Percentiles rank a stretch among this genome's conserved stretches.
Evolutionary conservation across 2,329 filamentous ascomycete species (phyloP).

Genomic region (Pyrenochaeta sp.): DNA sequence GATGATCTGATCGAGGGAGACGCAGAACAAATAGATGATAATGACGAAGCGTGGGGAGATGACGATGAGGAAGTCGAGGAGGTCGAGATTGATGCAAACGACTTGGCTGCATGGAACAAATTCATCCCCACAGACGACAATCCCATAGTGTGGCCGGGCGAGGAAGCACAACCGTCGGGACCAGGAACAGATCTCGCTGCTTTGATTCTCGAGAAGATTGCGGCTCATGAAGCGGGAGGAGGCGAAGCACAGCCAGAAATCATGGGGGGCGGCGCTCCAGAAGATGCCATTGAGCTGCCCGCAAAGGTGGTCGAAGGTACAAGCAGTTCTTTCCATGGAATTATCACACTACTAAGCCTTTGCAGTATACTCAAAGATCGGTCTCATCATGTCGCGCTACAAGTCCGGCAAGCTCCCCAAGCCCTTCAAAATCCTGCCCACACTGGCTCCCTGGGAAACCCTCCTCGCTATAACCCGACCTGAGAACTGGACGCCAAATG

Average conservation of each 20-base stretch:
- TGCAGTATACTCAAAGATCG: constrained; percentile 86
- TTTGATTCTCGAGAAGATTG: constrained; percentile 93
- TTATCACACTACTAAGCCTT: constrained; percentile 12
- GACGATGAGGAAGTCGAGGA: constrained; percentile 76
- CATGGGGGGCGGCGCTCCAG: constrained; percentile 65
- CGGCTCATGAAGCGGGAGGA: constrained; percentile 80
- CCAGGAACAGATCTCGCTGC: constrained; percentile 81
- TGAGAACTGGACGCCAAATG: constrained; percentile 78
- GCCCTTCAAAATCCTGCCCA: constrained; percentile 95
- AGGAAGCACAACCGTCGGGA: constrained; percentile 49
- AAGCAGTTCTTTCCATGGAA: neutral
- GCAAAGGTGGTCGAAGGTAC: constrained; percentile 81
- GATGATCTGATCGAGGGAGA: constrained; percentile 52
- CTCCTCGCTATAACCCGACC: constrained; percentile 86
- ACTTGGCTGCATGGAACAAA: constrained; percentile 88
- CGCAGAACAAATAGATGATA: constrained; percentile 59
- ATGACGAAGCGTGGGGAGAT: constrained; percentile 73
- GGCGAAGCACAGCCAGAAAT: constrained; percentile 54
- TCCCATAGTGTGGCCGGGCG: constrained; percentile 73
- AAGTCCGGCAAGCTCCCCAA: constrained; percentile 97
- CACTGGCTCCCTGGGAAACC: constrained; percentile 89
- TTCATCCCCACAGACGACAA: constrained; percentile 82
- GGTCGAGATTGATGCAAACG: constrained; percentile 83
- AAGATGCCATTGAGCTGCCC: constrained; percentile 86
- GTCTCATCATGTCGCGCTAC: constrained; percentile 87